Evolutionary conservation across 2,329 filamentous ascomycete species (phyloP), one percentile per base, ranked within the genome.

Genomic region (Sporothrix inflata): DNA sequence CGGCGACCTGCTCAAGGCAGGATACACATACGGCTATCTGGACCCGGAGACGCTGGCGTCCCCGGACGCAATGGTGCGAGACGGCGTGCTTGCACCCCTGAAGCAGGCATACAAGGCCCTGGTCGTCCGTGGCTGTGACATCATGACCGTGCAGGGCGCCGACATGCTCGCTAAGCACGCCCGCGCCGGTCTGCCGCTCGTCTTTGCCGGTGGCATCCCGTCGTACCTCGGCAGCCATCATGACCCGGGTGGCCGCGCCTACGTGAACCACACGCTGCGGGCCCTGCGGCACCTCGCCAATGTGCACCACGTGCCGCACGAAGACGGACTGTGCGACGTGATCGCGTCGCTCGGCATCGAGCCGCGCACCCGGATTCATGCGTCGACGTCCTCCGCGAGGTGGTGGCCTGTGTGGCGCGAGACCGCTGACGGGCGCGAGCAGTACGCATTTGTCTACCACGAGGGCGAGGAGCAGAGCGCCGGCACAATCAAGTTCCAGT

Each of bases 351-450:
- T 67, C 1, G 27, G 30, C 11, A 34, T 67, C 19, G 19, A 6
- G 19, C 65, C 65, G n/a, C 27, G n/a, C 27, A 51, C n/a, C 4
- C 19, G 9, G 9, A 21, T 42, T 14, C 34, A 9, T 21, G 4
- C 5, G 8, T 21, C 19, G 47, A 21, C 47, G 1, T 38, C 45
- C 19, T 14, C 63, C 3, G 24, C 42, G 16, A 30, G 11, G 8
- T 51, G 65, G 65, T 67, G 65, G 65, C 27, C 65, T 4, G 45
- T 67, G 1, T 67, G 65, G 65, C 27, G 65, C 9, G 42, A 49
- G 19, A 30, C 19, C 1, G 40, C 4, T 2, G 65, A 51, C 24
- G 11, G 16, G 24, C 53, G 21, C 5, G 4, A 2, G 7, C 45
- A 67, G 42, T 67, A 51, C 19, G 27, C 27, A 1, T 21, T 67